Conservation (phyloP, 768 basidiomycete genomes). For the Fomitopsis serialis region DNA sequence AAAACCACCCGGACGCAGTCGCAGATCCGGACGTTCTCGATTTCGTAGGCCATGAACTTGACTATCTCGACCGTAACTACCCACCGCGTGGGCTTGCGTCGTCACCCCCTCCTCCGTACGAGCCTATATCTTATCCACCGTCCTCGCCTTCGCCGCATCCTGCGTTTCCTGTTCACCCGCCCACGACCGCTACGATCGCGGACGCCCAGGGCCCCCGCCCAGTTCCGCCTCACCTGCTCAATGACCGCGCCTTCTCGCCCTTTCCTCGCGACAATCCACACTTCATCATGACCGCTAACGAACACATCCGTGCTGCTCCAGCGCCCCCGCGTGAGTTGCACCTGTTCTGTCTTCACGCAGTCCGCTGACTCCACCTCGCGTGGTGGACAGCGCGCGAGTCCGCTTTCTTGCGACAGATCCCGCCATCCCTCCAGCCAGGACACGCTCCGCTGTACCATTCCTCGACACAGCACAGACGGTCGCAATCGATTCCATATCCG, state of each 20-base stretch:
- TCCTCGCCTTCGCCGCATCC: constrained; percentile 1
- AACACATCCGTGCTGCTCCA: constrained; percentile 17
- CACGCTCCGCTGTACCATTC: neutral
- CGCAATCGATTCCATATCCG: constrained; percentile 8
- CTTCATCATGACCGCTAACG: constrained; percentile 22
- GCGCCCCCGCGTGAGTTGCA: constrained; percentile 10
- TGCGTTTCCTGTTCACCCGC: constrained; percentile 1
- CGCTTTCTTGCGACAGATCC: neutral
- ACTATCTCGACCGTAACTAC: neutral
- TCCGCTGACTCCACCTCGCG: neutral
- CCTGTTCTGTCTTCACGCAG: neutral
- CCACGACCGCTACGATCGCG: constrained; percentile 4
- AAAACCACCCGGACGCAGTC: neutral
- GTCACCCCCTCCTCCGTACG: constrained; percentile 5
- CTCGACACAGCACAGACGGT: neutral
- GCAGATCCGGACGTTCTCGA: neutral
- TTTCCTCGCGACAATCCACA: constrained; percentile 27
- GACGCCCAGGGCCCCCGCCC: constrained; percentile 6
- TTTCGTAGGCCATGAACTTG: neutral
- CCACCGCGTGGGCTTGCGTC: neutral
- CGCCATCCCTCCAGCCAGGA: constrained; percentile 1
- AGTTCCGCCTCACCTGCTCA: constrained; percentile 8
- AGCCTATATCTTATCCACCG: constrained; percentile 6
- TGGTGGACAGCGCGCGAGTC: neutral
- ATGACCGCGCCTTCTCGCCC: constrained; percentile 30